Evolutionary conservation across 1,139 yeast genomes (phyloP), one percentile per base, ranked within the genome.

Genomic region (Hansenula anomala): DNA sequence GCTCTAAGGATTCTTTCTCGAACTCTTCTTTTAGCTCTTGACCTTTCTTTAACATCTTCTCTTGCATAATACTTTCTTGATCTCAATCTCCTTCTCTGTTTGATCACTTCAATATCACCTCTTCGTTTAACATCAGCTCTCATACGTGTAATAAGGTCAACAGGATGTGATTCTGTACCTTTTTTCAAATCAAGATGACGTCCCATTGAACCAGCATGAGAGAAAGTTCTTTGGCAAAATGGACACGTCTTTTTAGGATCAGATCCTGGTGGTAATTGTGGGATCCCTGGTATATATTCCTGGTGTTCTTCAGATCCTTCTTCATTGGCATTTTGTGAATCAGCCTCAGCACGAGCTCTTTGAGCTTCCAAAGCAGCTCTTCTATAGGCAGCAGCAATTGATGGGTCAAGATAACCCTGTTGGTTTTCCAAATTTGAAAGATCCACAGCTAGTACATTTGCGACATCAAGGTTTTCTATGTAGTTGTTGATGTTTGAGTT

Each of bases 131-230:
- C 78, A 39, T 69, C 64, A 0, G 68, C 61, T 10, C 78, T 54
- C 34, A 73, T 51, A 33, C 52, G 52, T 13, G 64, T 69, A 15
- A 73, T 71, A 30, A 64, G 56, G 6, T 66, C 70, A 2, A 61
- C 56, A 0, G 78, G 78, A 42, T 73, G 78, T 14, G 57, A 40
- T 4, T 64, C 52, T 2, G 73, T 58, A 2, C 78, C 78, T 38
- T 71, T 67, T 40, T 72, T 67, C 36, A 64, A 54, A 43, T 73
- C 78, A 27, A 73, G 48, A 51, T 73, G 78, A 24, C 78, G 59
- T 1, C 78, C 78, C 36, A 73, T 54, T 0, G 78, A 73, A 2
- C 78, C 78, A 2, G 75, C 70, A 45, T 73, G 76, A 3, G 74
- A 66, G 46, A 73, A 73, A 0, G 67, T 63, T 43, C 64, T 63